Base-by-base conservation (phyloP, 2,329 filamentous ascomycete species). In the Penicillium sp. region DNA sequence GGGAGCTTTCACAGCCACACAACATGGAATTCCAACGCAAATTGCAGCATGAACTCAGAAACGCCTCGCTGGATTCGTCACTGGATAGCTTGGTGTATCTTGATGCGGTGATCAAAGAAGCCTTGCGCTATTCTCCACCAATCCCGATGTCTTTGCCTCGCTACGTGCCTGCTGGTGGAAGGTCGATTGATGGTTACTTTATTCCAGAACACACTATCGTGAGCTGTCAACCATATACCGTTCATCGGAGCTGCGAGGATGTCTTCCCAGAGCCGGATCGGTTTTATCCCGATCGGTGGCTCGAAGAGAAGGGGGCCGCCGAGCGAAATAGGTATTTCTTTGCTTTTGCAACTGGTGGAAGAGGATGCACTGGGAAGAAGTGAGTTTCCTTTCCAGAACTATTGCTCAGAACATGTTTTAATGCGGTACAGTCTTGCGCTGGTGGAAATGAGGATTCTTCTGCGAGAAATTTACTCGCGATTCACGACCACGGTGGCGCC, bases 381-480 rank as follows among this genome's bases (percentile, higher is more conserved):
- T 89, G 75, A 77, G 86, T 83, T 47, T 19, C n/a, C 13, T 16
- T 43, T 19, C 16, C 2, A 27, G n/a, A 22, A 2, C 18, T 39
- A 1, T 9, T 57, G 9, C 16, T 39, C 9, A 13, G 11, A 1
- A 6, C 58, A 54, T 39, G 35, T 27, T 7, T 62, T 63, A 22
- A 63, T 47, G 22, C 22, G 13, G 1, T 58, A 7, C 4, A 85
- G 82, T 64, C 79, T 90, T 56, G 87, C 87, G 0, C 77, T 88
- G 52, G 82, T 83, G 16, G 87, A 90, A 73, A 90, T 90, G 87
- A 89, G 88, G 73, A 82, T 81, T 1, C 69, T 90, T 22, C 77
- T 90, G 11, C 78, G 79, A n/a, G 84, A 85, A 54, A 79, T 89
- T 1, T 90, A 90, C 70, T 82, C 82, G 3, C 75, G 73, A 14